Evolutionary conservation across 306 rosid species (phyloP).

Genomic region (Psophocarpus tetragonolobus): DNA sequence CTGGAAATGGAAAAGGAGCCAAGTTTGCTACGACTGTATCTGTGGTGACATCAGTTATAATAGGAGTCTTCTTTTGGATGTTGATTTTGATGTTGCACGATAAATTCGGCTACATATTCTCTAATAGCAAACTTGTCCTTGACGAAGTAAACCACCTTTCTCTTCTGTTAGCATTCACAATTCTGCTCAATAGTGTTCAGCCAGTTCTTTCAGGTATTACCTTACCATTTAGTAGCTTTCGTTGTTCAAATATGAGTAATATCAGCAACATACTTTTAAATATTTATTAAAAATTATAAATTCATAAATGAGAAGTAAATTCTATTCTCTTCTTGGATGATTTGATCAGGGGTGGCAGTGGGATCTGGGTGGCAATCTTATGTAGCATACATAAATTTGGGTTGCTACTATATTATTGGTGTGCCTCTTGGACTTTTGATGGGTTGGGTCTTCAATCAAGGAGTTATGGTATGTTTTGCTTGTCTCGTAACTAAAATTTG

Average conservation of each 20-base stretch:
- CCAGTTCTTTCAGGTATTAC: slow-evolving; percentile 73
- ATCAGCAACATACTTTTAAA: too few species aligned
- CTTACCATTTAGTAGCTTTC: background rate
- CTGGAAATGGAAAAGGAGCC: slow-evolving; percentile 80
- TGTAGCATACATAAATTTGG: slow-evolving; percentile 85
- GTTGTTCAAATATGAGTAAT: background rate
- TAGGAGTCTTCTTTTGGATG: slow-evolving; percentile 70
- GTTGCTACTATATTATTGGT: slow-evolving; percentile 79
- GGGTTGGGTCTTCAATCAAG: slow-evolving; percentile 69
- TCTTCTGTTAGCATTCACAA: slow-evolving; percentile 66
- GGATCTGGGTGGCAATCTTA: slow-evolving; percentile 92
- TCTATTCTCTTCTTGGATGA: background rate
- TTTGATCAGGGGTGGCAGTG: slow-evolving; percentile 71
- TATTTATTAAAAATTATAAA: too few species aligned
- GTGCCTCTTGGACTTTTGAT: slow-evolving; percentile 70
- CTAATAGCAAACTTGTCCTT: slow-evolving; percentile 58
- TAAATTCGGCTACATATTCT: slow-evolving; percentile 56
- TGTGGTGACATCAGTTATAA: slow-evolving; percentile 54
- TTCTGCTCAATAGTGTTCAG: slow-evolving; percentile 77
- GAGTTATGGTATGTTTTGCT: slow-evolving; percentile 64
- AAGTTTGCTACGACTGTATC: slow-evolving; percentile 71
- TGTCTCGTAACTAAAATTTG: background rate
- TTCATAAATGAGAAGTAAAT: too few species aligned
- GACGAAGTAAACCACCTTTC: slow-evolving; percentile 58
- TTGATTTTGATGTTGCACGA: slow-evolving; percentile 51